Base-by-base conservation (phyloP, 1,284 basidiomycete genomes). In the Ganoderma boninense region DNA sequence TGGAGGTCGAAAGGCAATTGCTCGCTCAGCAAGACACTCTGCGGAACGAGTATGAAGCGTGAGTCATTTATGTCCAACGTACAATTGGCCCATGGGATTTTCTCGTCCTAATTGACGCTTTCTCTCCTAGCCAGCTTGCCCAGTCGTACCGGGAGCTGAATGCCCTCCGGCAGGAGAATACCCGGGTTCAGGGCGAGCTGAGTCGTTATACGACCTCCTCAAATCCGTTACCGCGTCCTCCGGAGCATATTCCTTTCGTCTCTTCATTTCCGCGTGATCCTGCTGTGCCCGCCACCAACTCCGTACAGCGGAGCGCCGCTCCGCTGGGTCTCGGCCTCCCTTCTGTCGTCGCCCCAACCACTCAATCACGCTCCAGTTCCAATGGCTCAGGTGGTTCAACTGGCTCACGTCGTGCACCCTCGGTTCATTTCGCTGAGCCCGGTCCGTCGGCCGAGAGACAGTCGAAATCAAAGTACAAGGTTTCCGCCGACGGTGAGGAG, bases 1-100 rank as follows among this genome's bases (percentile, higher is more conserved):
- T 77, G 16, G 73, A 77, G 8, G 78, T 84, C 26, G 83, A 84
- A 69, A 76, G 78, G 43, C 80, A 79, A 35, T 38, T 74, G 43
- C 23, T 74, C n/a, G 35, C 62, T 46, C 46, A 66, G 44, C 43
- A 63, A 40, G 72, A 76, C 8, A 77, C 77, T 62, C 76, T 82
- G 6, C 77, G 80, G 68, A 73, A 69, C 8, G 68, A 76, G 60
- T 77, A 78, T 71, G 75, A 75, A 64, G 38, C 67, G 81, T 83
- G 67, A 75, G 76, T 54, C 20, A 23, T 26, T 14, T 44, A 16
- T 65, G 20, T 49, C 23, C 29, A 56, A 65, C 59, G 23, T n/a
- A 54, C 43, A 20, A 29, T 23, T 69, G 38, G 43, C 14, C 4
- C 8, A 32, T 20, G 23, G 14, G 35, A 60, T 38, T 16, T 26